Evolutionary conservation across 2,329 filamentous ascomycete genomes (phyloP), one percentile per base, ranked within the genome.

Genomic region (Sarocladiaceae sp.): DNA sequence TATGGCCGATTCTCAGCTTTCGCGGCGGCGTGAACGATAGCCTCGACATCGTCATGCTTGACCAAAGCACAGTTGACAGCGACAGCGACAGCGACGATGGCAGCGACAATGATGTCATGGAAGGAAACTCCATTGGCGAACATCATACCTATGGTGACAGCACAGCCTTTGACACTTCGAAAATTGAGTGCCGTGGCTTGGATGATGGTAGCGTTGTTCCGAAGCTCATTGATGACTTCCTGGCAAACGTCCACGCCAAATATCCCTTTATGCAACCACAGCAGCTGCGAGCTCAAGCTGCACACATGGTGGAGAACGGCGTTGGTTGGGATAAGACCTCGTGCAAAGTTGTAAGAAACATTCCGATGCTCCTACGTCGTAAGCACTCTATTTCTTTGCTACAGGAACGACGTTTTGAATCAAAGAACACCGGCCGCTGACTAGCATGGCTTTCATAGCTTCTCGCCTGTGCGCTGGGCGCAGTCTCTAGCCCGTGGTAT

Each of bases 131-230:
- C 13, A 13, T 13, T 9, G 26, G 9, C 7, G 26, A 29, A 29
- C 26, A 29, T 9, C 26, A 13, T 7, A 29, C 26, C 26, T 29
- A 29, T 29, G n/a, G n/a, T n/a, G n/a, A n/a, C n/a, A n/a, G n/a
- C 26, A 29, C 26, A 29, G n/a, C n/a, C n/a, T n/a, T n/a, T 29
- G 26, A 29, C 13, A 29, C 13, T 9, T 16, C 26, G 31, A 15
- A 7, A 6, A 4, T 32, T n/a, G 26, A 19, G 18, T 24, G 44
- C 16, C 19, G 44, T 23, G 44, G 44, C 16, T 34, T 45, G 11
- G 44, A 45, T n/a, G 44, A 45, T 16, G 44, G 44, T 3, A 45
- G 33, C 10, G 33, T 45, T 3, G 13, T 43, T 6, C 40, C 40
- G 11, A 27, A 27, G 26, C 24, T 43, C 6, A 29, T 43, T 12